Percentiles rank a stretch among this genome's conserved stretches.
These are phyloP conservation scores for Xylariaceae sp. DNA, from an alignment of 2,329 filamentous ascomycete genomes.

Conservation along the genomic window DNA sequence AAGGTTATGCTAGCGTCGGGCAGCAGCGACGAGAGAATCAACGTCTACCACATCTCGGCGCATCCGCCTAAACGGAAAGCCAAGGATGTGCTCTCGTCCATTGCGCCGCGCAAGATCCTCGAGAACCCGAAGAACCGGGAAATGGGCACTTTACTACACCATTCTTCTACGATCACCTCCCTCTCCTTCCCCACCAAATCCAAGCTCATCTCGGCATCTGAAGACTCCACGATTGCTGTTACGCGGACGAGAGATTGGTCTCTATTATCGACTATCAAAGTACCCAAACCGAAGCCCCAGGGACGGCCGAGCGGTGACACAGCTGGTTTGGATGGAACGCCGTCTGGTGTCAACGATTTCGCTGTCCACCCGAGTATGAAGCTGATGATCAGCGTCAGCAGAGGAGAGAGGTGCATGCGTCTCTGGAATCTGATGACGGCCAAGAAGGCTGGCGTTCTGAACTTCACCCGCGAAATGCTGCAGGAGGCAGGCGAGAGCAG, in stretches of 20 bases:
- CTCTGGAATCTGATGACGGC: slow-evolving; percentile 96
- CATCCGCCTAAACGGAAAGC: slow-evolving; percentile 55
- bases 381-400: slow-evolving; percentile 88
- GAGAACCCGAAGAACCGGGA: slow-evolving; percentile 86
- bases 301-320: slow-evolving; percentile 88
- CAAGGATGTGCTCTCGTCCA: slow-evolving; percentile 57
- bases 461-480: slow-evolving; percentile 70
- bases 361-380: slow-evolving; percentile 95
- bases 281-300: slow-evolving; percentile 71
- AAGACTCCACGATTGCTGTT: slow-evolving; percentile 88
- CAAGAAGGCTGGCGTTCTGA: slow-evolving; percentile 88
- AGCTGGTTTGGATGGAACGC: slow-evolving; percentile 71
- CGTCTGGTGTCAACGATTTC: slow-evolving; percentile 89
- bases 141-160: slow-evolving; percentile 80
- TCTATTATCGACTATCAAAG: slow-evolving; percentile 80
- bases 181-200: slow-evolving; percentile 77
- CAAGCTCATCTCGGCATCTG: slow-evolving; percentile 81
- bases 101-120: slow-evolving; percentile 67
- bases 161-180: slow-evolving; percentile 73
- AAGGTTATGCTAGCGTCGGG: slow-evolving; percentile 89
- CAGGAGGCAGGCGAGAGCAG: slow-evolving; percentile 70
- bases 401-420: slow-evolving; percentile 84
- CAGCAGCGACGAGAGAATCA: slow-evolving; percentile 89
- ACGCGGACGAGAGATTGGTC: slow-evolving; percentile 86
- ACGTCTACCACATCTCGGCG: slow-evolving; percentile 83